Evolutionary conservation across 78 protist genomes (phyloP), one percentile per base, ranked within the genome.

Genomic region (slime mould (Dictyostelium discoideum)): DNA sequence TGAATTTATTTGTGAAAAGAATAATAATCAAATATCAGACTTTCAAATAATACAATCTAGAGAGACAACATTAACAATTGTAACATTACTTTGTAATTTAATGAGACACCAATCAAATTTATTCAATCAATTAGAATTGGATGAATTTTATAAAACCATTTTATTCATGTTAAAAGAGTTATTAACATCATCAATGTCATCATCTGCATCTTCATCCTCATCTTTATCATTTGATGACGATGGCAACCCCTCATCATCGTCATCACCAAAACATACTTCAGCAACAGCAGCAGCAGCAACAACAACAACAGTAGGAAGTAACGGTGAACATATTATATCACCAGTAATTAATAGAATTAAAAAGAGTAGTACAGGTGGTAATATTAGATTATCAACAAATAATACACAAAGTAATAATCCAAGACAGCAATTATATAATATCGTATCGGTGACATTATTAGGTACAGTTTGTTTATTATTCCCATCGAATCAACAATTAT

Each of bases 401-500:
- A 74, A 74, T 74, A 74, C 81, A 3, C 81, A 74, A 74, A 74
- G 81, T 74, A 74, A 74, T 74, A 74, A 74, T 37, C 81, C 81
- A 74, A 74, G 81, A 74, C 81, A 74, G 37, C 81, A 82, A 82
- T 11, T 63, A n/a, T 60, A 84, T 42, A 84, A 84, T 60, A 26
- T 46, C 8, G 42, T 84, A 14, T 60, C 87, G 10, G 32, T 84
- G 3, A 90, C 95, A 40, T 42, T 90, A 26, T 79, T 90, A 22
- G 95, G 95, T 18, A 90, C 87, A 57, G 42, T 90, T 37, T 83
- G 76, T 39, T 73, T 90, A 69, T 54, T 82, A 44, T 77, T 90
- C 18, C 88, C 95, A 48, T 65, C 67, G 1, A 90, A 90, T 69
- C n/a, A 90, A 40, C 14, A 57, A 39, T 67, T 90, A 16, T 39